Percentiles rank a stretch among this genome's conserved stretches.
These are phyloP conservation scores for Tetrapisispora namnaoensis DNA, from an alignment of 805 yeast genomes.

Conservation along the genomic window DNA sequence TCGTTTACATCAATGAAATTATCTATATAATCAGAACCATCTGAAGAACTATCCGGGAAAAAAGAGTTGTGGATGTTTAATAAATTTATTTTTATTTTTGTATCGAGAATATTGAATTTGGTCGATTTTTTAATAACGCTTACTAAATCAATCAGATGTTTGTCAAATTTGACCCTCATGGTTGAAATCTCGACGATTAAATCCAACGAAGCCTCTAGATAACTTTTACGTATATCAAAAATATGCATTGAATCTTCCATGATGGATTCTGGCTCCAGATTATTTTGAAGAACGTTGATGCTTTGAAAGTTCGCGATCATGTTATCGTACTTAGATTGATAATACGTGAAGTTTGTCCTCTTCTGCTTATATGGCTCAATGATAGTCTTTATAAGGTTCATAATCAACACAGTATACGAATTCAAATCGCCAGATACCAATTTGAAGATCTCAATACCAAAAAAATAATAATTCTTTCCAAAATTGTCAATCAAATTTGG, in stretches of 20 bases:
- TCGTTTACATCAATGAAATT: constrained; percentile 1
- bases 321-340: constrained; percentile 59
- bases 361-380: constrained; percentile 44
- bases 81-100: constrained; percentile 6
- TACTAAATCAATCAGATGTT: constrained; percentile 10
- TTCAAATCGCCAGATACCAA: constrained; percentile 10
- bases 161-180: constrained; percentile 14
- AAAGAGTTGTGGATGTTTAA: neutral
- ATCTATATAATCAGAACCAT: constrained; percentile 3
- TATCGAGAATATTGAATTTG: constrained; percentile 11
- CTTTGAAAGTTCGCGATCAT: constrained; percentile 42
- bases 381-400: constrained; percentile 26
- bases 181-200: constrained; percentile 40
- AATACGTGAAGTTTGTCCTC: constrained; percentile 47
- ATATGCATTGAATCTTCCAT: constrained; percentile 72
- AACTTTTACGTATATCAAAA: constrained; percentile 55
- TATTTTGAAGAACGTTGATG: constrained; percentile 38
- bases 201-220: constrained; percentile 49
- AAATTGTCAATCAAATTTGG: constrained; percentile 13
- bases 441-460: constrained; percentile 9
- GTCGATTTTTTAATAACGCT: constrained; percentile 19
- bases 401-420: constrained; percentile 7
- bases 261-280: constrained; percentile 38
- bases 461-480: constrained; percentile 11
- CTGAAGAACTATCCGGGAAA: neutral